Percentiles rank a stretch among this genome's conserved stretches.
Evolutionary conservation across 176 grass and related monocot genomes (phyloP).

Genomic region (Rhynchospora breviuscula): DNA sequence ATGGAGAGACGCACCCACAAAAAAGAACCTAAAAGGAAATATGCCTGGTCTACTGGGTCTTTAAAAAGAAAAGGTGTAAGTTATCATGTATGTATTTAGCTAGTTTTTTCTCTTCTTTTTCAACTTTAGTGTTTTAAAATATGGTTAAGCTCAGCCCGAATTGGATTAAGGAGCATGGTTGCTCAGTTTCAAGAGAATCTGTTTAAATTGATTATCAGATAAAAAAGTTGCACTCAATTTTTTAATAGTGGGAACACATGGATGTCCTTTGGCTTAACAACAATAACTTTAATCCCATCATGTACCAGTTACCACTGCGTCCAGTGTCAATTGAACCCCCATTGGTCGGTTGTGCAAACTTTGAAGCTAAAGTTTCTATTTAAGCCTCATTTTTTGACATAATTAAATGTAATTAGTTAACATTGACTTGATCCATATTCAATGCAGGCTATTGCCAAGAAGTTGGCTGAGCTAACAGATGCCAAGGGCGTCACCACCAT

Average conservation of each 20-base stretch:
- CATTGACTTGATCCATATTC: background rate
- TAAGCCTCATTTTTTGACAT: background rate
- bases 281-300: too few species aligned
- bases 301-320: too few species aligned
- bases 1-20: background rate
- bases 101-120: background rate
- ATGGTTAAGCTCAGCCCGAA: background rate
- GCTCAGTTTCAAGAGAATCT: background rate
- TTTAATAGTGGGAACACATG: too few species aligned
- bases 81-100: background rate
- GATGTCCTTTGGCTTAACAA: too few species aligned
- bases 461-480: constrained; percentile 74
- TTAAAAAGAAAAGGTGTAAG: background rate
- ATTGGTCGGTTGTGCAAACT: background rate
- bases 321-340: background rate
- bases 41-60: too few species aligned
- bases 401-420: background rate
- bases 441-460: constrained; percentile 73
- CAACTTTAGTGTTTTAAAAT: background rate
- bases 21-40: background rate
- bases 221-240: background rate
- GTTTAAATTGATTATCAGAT: background rate
- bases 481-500: constrained; percentile 71
- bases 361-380: background rate
- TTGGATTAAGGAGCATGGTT: background rate